Conservation (phyloP, 805 yeast species). For the Lipomyces starkeyi region DNA sequence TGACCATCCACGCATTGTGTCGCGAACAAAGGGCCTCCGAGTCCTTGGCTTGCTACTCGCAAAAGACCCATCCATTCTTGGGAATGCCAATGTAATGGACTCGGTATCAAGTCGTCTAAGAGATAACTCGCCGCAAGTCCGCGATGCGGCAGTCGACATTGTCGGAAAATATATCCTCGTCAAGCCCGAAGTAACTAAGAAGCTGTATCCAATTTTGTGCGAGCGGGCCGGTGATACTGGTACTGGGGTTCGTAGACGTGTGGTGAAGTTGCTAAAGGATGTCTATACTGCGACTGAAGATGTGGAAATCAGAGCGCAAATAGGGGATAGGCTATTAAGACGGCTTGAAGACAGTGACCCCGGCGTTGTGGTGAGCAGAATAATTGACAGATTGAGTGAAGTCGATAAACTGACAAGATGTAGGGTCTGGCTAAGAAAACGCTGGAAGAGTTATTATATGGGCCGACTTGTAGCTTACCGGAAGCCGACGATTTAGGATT, state of each 20-base stretch:
- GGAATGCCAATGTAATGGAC: slow-evolving; percentile 56
- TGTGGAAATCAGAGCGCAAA: slow-evolving; percentile 47
- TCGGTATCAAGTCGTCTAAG: slow-evolving; percentile 58
- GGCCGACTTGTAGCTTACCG: slow-evolving; percentile 5
- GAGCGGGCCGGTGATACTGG: slow-evolving; percentile 63
- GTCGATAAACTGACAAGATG: slow-evolving; percentile 6
- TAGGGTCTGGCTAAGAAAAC: slow-evolving; percentile 22
- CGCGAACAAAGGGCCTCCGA: slow-evolving; percentile 69
- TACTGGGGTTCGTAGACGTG: slow-evolving; percentile 66
- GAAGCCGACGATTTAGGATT: slow-evolving; percentile 17
- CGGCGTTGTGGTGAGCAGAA: slow-evolving; percentile 43
- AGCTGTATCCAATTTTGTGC: slow-evolving; percentile 58
- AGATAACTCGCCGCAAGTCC: slow-evolving; percentile 72
- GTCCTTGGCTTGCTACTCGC: slow-evolving; percentile 62
- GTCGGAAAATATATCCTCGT: slow-evolving; percentile 56
- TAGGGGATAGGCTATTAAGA: slow-evolving; percentile 59
- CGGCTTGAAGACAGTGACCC: slow-evolving; percentile 74
- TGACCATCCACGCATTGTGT: slow-evolving; percentile 56
- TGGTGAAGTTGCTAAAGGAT: slow-evolving; percentile 56
- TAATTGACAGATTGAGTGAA: background rate
- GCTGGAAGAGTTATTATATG: slow-evolving; percentile 29
- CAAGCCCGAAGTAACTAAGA: slow-evolving; percentile 54
- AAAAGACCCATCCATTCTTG: slow-evolving; percentile 58
- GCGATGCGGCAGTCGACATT: slow-evolving; percentile 77
- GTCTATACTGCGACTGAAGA: slow-evolving; percentile 53